Evolutionary conservation across 2,329 filamentous ascomycete genomes (phyloP), one percentile per base, ranked within the genome.

Genomic region (Ophiostoma triangulosporum): DNA sequence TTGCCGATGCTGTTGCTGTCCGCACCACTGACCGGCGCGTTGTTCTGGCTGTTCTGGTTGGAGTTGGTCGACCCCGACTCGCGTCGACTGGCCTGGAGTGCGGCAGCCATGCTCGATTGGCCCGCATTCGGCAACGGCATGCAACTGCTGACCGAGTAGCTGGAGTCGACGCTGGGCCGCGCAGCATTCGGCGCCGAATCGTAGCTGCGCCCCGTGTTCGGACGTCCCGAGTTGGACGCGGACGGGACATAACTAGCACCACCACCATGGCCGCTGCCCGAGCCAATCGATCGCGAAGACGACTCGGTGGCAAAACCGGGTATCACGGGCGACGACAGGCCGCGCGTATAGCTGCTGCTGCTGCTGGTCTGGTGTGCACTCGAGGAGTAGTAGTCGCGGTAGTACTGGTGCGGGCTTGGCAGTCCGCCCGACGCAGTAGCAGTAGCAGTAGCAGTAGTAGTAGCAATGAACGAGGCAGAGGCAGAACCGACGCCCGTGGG

Each of bases 141-240:
- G 8, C 71, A 12, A 31, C 31, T n/a, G 24, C 36, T 35, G 22
- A 46, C 22, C 15, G 46, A 32, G 31, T 26, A 32, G 17, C 24
- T 52, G 7, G 58, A 60, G 43, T 61, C 60, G 15, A 60, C 56
- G 50, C 60, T 61, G 1, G 59, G 58, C 11, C 60, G 55, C 55
- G 48, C 63, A 56, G 17, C 46, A 8, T 53, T 53, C 26, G 35
- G 51, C 2, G 73, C 62, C 17, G 80, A 77, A 54, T 82, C 75
- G 57, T 74, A 73, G 61, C 80, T 83, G 54, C 78, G 74, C 12
- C 80, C 75, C 0, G 81, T 84, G 60, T 73, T 73, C 8, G 79
- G 79, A 45, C 80, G 73, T 2, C 70, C 70, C 3, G 72, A 69
- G 9, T 29, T 50, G 14, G 50, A 55, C 14, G 33, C 45, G 1